Conservation (phyloP, 2,329 filamentous ascomycete genomes). For the Cladosporium sp. region DNA sequence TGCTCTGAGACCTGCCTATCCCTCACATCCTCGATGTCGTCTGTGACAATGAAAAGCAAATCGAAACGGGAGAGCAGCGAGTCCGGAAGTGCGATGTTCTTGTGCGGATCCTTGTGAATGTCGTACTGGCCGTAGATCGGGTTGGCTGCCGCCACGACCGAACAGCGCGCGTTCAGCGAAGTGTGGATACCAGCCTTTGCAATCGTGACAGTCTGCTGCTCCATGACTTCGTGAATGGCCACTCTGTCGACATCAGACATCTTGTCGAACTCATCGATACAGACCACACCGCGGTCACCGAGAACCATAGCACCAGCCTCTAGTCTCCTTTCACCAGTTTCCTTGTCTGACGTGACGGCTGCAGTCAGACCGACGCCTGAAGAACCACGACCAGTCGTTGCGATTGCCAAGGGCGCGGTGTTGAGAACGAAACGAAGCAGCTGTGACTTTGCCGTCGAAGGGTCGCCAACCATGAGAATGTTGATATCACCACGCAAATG, state of each 20-base stretch:
- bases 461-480: slow-evolving; percentile 97
- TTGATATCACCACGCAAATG: slow-evolving; percentile 98
- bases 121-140: slow-evolving; percentile 98
- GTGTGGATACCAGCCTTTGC: slow-evolving; percentile 98
- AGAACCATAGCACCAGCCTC: slow-evolving; percentile 99
- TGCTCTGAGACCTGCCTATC: slow-evolving; percentile 93
- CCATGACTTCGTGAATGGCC: slow-evolving; percentile 99
- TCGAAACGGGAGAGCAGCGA: slow-evolving; percentile 97
- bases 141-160: slow-evolving; percentile 92
- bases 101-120: slow-evolving; percentile 95
- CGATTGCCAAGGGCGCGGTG: slow-evolving; percentile 91
- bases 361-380: slow-evolving; percentile 97
- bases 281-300: slow-evolving; percentile 91
- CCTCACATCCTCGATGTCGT: slow-evolving; percentile 91
- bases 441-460: slow-evolving; percentile 98
- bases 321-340: slow-evolving; percentile 88
- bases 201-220: slow-evolving; percentile 98
- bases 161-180: slow-evolving; percentile 91
- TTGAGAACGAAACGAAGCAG: slow-evolving; percentile 94
- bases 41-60: slow-evolving; percentile 92
- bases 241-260: slow-evolving; percentile 98
- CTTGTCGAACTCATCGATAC: slow-evolving; percentile 99
- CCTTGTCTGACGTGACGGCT: slow-evolving; percentile 92
- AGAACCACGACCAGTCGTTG: slow-evolving; percentile 88
- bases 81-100: slow-evolving; percentile 95